Conservation (phyloP, 78 protist species). For the slime mould (Dictyostelium discoideum) region DNA sequence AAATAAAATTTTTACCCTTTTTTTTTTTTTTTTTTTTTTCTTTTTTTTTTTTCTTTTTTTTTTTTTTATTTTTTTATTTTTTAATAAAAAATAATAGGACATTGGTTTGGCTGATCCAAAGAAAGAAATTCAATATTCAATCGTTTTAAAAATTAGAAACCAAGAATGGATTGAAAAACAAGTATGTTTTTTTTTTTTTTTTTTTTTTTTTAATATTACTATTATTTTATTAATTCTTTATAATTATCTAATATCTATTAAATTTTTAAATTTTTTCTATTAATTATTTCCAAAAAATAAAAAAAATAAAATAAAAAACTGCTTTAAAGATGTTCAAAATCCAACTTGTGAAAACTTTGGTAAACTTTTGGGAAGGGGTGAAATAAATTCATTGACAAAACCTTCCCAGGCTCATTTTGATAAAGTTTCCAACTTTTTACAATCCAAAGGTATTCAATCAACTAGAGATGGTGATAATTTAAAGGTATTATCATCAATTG, state of each 20-base stretch:
- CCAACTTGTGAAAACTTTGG: slow-evolving; percentile 61
- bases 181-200: neutral
- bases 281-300: too few relatives aligned
- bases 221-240: neutral
- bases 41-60: neutral
- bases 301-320: neutral
- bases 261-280: too few relatives aligned
- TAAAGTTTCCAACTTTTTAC: slow-evolving; percentile 21
- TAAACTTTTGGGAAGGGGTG: slow-evolving; percentile 7
- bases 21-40: neutral
- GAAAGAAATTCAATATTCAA: slow-evolving; percentile 11
- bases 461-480: slow-evolving; percentile 41
- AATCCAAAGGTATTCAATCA: slow-evolving; percentile 9
- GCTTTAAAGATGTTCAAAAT: slow-evolving; percentile 35
- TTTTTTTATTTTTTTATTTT: neutral
- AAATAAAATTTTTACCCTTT: neutral
- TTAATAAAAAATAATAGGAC: slow-evolving; percentile 7
- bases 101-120: slow-evolving; percentile 33
- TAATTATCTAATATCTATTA: too few relatives aligned
- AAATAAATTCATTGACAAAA: slow-evolving; percentile 50
- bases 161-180: slow-evolving; percentile 42
- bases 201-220: neutral
- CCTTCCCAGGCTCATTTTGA: slow-evolving; percentile 71
- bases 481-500: slow-evolving; percentile 42
- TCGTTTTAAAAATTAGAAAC: slow-evolving; percentile 61